Percentiles rank a stretch among this genome's conserved stretches.
Conservation (phyloP, 257 asterid genomes). For the Lycium ferocissimum region DNA sequence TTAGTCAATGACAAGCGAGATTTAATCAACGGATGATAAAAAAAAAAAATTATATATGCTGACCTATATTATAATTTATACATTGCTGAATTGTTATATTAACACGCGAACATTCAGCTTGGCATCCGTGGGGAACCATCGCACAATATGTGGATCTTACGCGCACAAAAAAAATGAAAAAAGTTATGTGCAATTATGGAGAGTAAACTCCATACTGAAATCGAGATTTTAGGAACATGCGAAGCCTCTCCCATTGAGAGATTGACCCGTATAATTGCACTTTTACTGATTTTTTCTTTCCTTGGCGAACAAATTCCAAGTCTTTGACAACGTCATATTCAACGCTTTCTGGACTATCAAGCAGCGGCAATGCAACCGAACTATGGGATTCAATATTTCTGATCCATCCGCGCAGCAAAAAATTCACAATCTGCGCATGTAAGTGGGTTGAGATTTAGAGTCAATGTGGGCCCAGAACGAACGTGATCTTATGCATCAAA, state of each 20-base stretch:
- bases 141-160: background rate
- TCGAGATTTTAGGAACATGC: slow-evolving; percentile 55
- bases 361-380: slow-evolving; percentile 62
- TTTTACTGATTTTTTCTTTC: slow-evolving; percentile 56
- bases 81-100: background rate
- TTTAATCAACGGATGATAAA: background rate
- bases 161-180: background rate
- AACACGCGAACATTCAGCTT: background rate
- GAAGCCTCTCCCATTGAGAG: slow-evolving; percentile 65
- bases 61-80: slow-evolving; percentile 22
- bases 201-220: slow-evolving; percentile 33
- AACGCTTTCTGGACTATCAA: slow-evolving; percentile 53
- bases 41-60: background rate
- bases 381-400: slow-evolving; percentile 71
- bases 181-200: slow-evolving; percentile 5
- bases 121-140: background rate
- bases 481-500: background rate
- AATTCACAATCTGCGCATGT: slow-evolving; percentile 76
- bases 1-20: background rate
- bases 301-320: slow-evolving; percentile 62
- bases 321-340: slow-evolving; percentile 48
- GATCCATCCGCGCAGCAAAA: slow-evolving; percentile 85
- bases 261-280: slow-evolving; percentile 74
- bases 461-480: background rate
- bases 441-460: background rate